phyloP scores from a whole-genome alignment of 2,329 filamentous ascomycete genomes.

The Fusarium sublunatum region DNA sequence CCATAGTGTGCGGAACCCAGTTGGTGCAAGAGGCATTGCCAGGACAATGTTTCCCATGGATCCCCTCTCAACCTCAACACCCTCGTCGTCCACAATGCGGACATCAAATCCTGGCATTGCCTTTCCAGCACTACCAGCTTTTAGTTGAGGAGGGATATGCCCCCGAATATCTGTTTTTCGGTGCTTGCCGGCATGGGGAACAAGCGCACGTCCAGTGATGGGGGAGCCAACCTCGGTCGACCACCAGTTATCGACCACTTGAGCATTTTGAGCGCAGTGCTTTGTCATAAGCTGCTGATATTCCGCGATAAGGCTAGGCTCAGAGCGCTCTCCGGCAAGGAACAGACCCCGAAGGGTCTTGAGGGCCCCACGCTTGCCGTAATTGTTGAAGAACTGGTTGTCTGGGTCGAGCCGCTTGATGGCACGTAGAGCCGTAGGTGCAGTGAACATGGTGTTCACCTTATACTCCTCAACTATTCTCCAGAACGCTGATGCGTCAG shows the following conservation, averaged over 20 bases:
- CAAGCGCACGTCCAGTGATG: conserved; percentile 66
- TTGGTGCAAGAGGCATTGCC: conserved; percentile 82
- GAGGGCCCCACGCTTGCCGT: conserved; percentile 77
- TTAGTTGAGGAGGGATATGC: conserved; percentile 66
- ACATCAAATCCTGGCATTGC: conserved; percentile 94
- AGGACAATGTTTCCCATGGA: conserved; percentile 94
- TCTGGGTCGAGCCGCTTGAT: conserved; percentile 88
- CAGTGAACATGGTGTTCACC: conserved; percentile 86
- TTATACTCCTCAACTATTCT: conserved; percentile 85
- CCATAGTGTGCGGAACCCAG: conserved; percentile 88
- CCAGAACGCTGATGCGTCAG: conserved; percentile 90
- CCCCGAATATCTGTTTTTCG: conserved; percentile 57
- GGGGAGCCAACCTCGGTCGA: conserved; percentile 69
- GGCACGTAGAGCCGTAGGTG: conserved; percentile 86
- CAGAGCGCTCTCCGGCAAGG: conserved; percentile 88
- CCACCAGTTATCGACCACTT: conserved; percentile 71
- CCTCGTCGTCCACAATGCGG: conserved; percentile 82
- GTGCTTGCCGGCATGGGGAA: conserved; percentile 68
- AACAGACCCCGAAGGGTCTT: conserved; percentile 79
- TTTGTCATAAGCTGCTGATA: conserved; percentile 79
- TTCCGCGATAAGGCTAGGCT: conserved; percentile 84
- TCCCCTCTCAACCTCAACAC: conserved; percentile 75
- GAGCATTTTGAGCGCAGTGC: conserved; percentile 71
- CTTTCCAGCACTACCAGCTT: conserved; percentile 89
- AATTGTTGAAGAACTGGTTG: conserved; percentile 70